These are phyloP conservation scores for Colletotrichum spaethianum DNA, from an alignment of 2,329 filamentous ascomycete genomes.

Conservation along the genomic window DNA sequence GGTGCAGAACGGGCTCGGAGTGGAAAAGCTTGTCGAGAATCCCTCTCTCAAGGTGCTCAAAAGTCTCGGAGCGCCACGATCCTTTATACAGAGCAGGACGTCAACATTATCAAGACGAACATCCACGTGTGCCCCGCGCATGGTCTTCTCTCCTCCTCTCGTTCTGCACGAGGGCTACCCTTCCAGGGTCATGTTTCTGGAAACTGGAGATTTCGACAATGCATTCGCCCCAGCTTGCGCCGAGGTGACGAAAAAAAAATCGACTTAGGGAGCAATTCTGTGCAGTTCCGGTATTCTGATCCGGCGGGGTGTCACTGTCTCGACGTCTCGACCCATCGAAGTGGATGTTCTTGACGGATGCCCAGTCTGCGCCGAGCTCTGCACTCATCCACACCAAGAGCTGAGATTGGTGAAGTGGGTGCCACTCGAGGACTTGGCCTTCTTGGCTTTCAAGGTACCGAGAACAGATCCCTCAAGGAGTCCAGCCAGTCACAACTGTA, in stretches of 20 bases:
- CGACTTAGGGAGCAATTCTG: background rate
- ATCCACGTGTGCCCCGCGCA: background rate
- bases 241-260: background rate
- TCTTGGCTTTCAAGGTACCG: conserved; percentile 38
- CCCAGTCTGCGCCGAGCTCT: conserved; percentile 39
- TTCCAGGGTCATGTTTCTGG: background rate
- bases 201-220: background rate
- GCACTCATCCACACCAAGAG: conserved; percentile 23
- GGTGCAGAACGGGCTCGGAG: background rate
- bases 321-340: conserved; percentile 4
- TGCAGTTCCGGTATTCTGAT: background rate
- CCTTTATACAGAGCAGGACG: conserved; percentile 23
- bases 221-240: conserved; percentile 13
- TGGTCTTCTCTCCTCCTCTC: background rate
- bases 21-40: conserved; percentile 8
- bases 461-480: conserved; percentile 2
- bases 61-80: conserved; percentile 25
- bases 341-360: conserved; percentile 38
- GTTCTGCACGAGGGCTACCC: background rate
- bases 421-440: conserved; percentile 30
- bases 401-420: conserved; percentile 31
- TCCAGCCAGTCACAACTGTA: conserved; percentile 21
- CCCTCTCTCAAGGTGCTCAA: conserved; percentile 11
- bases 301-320: background rate
- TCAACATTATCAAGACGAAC: background rate